Evolutionary conservation across 1,284 basidiomycete genomes (phyloP), one percentile per base, ranked within the genome.

Genomic region (Caloboletus inedulis): DNA sequence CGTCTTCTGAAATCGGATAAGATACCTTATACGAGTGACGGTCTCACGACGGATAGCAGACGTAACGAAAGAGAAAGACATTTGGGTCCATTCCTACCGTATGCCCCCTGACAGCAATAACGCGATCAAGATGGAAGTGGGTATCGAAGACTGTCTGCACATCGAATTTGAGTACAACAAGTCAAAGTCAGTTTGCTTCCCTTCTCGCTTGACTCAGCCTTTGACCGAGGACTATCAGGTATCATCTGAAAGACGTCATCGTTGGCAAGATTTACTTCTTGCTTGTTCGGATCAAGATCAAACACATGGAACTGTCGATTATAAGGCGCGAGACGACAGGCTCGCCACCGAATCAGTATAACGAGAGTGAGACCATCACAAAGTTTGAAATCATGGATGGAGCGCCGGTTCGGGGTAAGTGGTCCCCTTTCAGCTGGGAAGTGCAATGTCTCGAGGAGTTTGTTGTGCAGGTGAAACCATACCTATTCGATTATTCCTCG

Each of bases 111-210:
- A 99, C 69, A 90, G 84, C 62, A 98, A 97, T 73, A 96, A 95
- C 68, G 89, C 92, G 31, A 98, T 98, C 76, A 98, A 97, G 80
- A 99, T 99, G 97, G 96, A 99, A 72, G 97, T 99, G 34, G 96
- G 96, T 16, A 98, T 99, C 57, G 96, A 98, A 69, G 96, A 99
- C 69, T 98, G 96, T 71, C 73, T 98, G 61, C 96, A 99, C 70
- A 99, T 99, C 65, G 96, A 99, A 72, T 98, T 99, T 64, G 96
- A 99, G 74, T 98, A 99, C 76, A 98, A 99, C 79, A 98, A 98
- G 72, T 97, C 94, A 54, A 98, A 98, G 94, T 91, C 58, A 58
- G 87, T 75, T 7, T n/a, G 3, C 29, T 35, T 21, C 48, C 16
- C 23, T 36, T 33, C 46, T 39, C 31, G 33, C 52, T 47, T 44